phyloP scores from a whole-genome alignment of 2,329 filamentous ascomycete genomes.

The Aureobasidium mangrovei region DNA sequence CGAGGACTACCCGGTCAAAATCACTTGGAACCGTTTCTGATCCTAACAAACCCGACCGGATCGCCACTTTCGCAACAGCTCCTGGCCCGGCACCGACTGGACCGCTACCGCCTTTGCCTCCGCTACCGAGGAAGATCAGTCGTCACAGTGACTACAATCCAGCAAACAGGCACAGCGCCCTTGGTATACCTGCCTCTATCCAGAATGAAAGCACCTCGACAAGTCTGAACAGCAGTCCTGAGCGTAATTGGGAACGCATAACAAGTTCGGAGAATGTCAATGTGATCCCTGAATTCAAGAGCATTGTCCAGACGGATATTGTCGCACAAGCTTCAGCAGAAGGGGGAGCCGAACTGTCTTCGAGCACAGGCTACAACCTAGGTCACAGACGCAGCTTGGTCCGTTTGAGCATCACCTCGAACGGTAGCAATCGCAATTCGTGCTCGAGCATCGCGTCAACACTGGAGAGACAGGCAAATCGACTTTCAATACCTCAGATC shows the following conservation, averaged over 20 bases:
- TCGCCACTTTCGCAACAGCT: constrained; percentile 13
- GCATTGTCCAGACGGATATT: not conserved
- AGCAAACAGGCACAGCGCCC: constrained; percentile 2
- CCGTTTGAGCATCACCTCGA: constrained; percentile 21
- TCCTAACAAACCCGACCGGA: constrained; percentile 16
- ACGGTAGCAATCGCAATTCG: constrained; percentile 18
- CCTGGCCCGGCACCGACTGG: constrained; percentile 32
- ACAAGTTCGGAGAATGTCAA: not conserved
- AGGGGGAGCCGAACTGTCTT: not conserved
- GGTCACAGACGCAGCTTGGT: constrained; percentile 12
- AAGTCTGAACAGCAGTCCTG: constrained; percentile 7
- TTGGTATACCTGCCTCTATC: constrained; percentile 1
- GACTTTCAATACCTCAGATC: constrained; percentile 25
- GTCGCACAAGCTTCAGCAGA: not conserved
- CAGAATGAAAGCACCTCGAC: constrained; percentile 4
- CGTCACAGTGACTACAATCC: constrained; percentile 18
- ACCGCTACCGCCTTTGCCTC: constrained; percentile 36
- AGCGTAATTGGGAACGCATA: constrained; percentile 10
- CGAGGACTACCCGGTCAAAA: constrained; percentile 19
- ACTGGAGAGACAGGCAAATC: constrained; percentile 20
- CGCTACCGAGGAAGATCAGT: constrained; percentile 21
- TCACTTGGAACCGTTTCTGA: constrained; percentile 22
- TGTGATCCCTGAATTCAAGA: not conserved
- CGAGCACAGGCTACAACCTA: not conserved
- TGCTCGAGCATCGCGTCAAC: constrained; percentile 21